Evolutionary conservation across 768 basidiomycete genomes (phyloP), one percentile per base, ranked within the genome.

Genomic region (Boletus rubropictus): DNA sequence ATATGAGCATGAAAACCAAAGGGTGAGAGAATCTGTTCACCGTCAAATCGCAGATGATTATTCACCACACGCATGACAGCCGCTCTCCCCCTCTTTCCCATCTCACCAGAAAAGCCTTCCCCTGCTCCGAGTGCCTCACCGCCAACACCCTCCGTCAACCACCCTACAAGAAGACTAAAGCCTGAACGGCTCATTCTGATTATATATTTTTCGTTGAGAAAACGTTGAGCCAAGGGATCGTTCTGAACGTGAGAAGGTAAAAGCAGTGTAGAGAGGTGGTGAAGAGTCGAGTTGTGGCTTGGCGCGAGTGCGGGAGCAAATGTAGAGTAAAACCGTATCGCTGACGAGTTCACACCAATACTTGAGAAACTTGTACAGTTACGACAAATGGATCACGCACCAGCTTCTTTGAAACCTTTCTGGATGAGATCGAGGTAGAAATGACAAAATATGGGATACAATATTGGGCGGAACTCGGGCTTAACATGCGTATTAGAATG

Each of bases 371-470:
- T 20, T 25, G 39, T 12, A 33, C 20, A 25, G 38, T 44, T 39
- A 25, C 7, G 36, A 36, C 20, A 33, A 37, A 38, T 4, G 39
- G 25, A 35, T 17, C 40, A 69, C 83, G 52, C 62, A 86, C 94
- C 94, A 54, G 93, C 87, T 61, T 90, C 87, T 61, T 87, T 84
- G 66, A 89, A 91, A 9, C 90, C 92, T 42, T 84, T 82, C 57
- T 92, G 85, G 39, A 98, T 82, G 40, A 99, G 77, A 64, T 97
- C 95, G 25, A 99, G 75, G 65, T 95, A 97, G 63, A 97, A 97
- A 67, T 99, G 92, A 41, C 89, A 91, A 63, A 97, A 98, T 52
- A 99, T 88, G 3, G 96, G 96, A 61, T 93, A 96, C 14, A 96
- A 69, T 29, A 99, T 86, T 37, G 90, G 93, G 37, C 88, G 78